phyloP scores from a whole-genome alignment of 169 alveolate species.

The Plasmodium yoelii region DNA sequence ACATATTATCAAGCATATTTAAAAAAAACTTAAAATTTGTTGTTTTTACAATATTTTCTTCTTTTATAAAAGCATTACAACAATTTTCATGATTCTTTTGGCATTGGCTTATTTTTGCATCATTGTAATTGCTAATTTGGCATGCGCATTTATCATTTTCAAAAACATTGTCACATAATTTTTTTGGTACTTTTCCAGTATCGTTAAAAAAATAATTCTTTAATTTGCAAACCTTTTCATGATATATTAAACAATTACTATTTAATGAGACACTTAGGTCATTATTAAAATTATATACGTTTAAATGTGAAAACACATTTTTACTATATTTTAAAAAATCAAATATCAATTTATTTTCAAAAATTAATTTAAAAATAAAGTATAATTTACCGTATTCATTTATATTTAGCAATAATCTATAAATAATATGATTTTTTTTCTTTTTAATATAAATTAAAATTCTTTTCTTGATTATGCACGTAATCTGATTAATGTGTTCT shows the following conservation, averaged over 20 bases:
- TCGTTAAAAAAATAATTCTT: neutral
- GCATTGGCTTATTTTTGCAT: neutral
- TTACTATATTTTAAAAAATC: constrained; percentile 51
- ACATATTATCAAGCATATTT: constrained; percentile 9
- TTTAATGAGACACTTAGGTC: constrained; percentile 52
- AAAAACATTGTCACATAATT: neutral
- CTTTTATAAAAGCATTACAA: constrained; percentile 1
- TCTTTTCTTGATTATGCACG: constrained; percentile 18
- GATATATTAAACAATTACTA: constrained; percentile 24
- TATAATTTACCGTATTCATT: constrained; percentile 54
- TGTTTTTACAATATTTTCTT: neutral
- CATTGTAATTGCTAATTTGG: neutral
- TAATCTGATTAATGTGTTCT: constrained; percentile 16
- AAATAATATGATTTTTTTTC: constrained; percentile 21
- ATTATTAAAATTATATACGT: constrained; percentile 37
- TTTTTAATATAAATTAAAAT: constrained; percentile 19
- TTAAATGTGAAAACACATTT: constrained; percentile 31
- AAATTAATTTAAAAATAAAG: constrained; percentile 39
- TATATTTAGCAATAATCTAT: constrained; percentile 37
- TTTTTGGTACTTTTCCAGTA: neutral
- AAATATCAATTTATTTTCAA: constrained; percentile 8
- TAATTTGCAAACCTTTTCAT: constrained; percentile 10
- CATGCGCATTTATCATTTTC: neutral
- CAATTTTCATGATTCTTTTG: neutral
- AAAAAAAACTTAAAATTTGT: neutral